A percentile compares a stretch with the other conserved stretches of the same genome.
Evolutionary conservation across 2,329 filamentous ascomycete species (phyloP).

Genomic region (Fusarium graminum): DNA sequence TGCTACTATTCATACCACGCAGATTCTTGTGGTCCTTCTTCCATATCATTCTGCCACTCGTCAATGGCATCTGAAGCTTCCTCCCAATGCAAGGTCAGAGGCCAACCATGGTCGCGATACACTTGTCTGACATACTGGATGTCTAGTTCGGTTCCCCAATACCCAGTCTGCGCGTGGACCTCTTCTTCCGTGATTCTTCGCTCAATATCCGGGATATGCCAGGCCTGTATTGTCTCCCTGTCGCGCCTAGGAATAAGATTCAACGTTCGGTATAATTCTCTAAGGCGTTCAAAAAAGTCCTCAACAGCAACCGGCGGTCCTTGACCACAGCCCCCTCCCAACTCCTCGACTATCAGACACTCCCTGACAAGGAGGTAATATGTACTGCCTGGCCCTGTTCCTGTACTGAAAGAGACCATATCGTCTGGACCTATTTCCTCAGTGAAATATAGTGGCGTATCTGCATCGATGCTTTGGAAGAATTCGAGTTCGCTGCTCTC

Average conservation of each 20-base stretch:
- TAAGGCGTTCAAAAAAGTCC: not conserved
- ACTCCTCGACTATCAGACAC: not conserved
- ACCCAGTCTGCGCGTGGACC: not conserved
- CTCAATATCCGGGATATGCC: not conserved
- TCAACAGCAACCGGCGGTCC: not conserved
- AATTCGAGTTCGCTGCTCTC: not conserved
- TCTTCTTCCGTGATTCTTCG: not conserved
- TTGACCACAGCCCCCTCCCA: rapidly evolving
- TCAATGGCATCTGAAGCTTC: not conserved
- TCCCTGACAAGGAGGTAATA: not conserved
- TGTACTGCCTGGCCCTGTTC: not conserved
- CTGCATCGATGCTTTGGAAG: not conserved
- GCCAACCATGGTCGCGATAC: constrained; percentile 9
- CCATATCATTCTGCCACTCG: not conserved
- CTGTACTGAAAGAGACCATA: not conserved
- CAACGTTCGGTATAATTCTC: not conserved
- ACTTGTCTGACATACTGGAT: constrained; percentile 11
- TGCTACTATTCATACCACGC: too few relatives aligned
- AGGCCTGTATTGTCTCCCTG: not conserved
- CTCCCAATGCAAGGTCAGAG: not conserved
- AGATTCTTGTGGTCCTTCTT: not conserved
- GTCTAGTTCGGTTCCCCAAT: constrained; percentile 8
- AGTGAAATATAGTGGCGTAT: not conserved
- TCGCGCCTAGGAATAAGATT: not conserved
- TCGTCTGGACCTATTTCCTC: not conserved